A percentile compares a stretch with the other conserved stretches of the same genome.
These are phyloP conservation scores for Apiospora hydei DNA, from an alignment of 2,329 filamentous ascomycete genomes.

Conservation along the genomic window DNA sequence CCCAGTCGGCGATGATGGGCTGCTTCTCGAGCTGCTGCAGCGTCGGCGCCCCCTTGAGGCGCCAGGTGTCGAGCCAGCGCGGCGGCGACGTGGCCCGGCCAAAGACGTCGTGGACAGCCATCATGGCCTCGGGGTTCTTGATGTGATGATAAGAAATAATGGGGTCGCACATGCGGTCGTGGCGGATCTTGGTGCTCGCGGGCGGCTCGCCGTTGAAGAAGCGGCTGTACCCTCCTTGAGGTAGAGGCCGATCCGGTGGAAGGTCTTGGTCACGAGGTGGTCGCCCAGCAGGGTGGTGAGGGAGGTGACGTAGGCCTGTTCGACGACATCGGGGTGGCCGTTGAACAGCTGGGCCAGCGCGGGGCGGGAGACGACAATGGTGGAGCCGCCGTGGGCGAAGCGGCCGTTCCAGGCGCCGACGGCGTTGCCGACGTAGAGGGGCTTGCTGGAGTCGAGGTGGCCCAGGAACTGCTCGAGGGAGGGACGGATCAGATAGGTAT, in stretches of 20 bases:
- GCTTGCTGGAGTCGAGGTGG: slow-evolving; percentile 12
- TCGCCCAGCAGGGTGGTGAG: slow-evolving; percentile 18
- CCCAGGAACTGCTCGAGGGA: slow-evolving; percentile 22
- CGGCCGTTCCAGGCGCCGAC: slow-evolving; percentile 22
- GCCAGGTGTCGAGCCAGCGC: slow-evolving; percentile 24
- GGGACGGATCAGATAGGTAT: slow-evolving; percentile 22
- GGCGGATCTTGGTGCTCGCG: slow-evolving; percentile 6
- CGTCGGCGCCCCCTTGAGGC: slow-evolving; percentile 4
- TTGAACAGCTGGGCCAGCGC: slow-evolving; percentile 14
- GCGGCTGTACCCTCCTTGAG: slow-evolving; percentile 16
- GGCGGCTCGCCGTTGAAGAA: slow-evolving; percentile 24
- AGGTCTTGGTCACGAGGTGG: slow-evolving; percentile 11
- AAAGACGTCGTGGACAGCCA: slow-evolving; percentile 1
- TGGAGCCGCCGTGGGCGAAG: slow-evolving; percentile 21
- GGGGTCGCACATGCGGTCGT: slow-evolving; percentile 21
- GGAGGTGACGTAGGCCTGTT: not conserved
- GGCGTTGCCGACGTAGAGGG: slow-evolving; percentile 19
- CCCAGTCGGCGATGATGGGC: slow-evolving; percentile 3
- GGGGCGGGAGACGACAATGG: not conserved
- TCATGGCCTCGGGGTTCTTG: slow-evolving; percentile 16
- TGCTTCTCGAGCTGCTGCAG: slow-evolving; percentile 10
- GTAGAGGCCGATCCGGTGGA: slow-evolving; percentile 10
- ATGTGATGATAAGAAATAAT: slow-evolving; percentile 15
- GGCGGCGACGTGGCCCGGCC: not conserved
- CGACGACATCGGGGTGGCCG: slow-evolving; percentile 5